Conservation (phyloP, 2,329 filamentous ascomycete species). For the Hypoxylon sp. region DNA sequence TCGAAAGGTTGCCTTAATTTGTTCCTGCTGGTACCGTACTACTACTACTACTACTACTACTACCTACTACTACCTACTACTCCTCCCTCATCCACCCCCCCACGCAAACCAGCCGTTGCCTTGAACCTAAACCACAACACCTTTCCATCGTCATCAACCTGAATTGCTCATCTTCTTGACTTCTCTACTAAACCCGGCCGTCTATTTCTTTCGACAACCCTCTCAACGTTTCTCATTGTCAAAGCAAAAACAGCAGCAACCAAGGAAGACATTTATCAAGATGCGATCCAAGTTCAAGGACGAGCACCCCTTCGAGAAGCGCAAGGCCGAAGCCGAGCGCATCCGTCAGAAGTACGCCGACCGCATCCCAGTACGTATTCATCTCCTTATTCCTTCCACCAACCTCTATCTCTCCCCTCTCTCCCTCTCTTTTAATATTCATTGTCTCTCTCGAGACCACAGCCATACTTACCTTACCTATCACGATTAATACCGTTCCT, state of each 20-base stretch:
- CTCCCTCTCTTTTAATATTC: constrained; percentile 32
- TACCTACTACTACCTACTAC: neutral
- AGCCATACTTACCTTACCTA: neutral
- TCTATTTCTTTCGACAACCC: neutral
- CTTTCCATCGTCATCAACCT: constrained; percentile 42
- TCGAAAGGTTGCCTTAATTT: constrained; percentile 30
- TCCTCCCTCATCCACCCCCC: constrained; percentile 18
- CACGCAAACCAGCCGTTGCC: constrained; percentile 29
- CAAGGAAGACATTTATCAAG: constrained; percentile 61
- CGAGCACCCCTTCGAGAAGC: constrained; percentile 99
- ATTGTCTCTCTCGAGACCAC: neutral
- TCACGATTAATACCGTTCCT: neutral
- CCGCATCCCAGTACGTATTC: constrained; percentile 89
- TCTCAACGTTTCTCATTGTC: neutral
- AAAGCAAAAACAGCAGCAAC: neutral
- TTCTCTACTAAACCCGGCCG: constrained; percentile 11
- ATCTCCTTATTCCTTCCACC: constrained; percentile 2
- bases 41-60: neutral
- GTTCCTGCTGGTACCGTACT: constrained; percentile 1
- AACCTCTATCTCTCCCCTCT: neutral
- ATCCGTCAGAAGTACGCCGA: constrained; percentile 99
- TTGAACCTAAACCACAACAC: constrained; percentile 36
- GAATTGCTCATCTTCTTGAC: constrained; percentile 31
- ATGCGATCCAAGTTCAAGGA: constrained; percentile 99
- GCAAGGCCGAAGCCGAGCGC: constrained; percentile 99